A percentile compares a stretch with the other conserved stretches of the same genome.
Conservation (phyloP, 352 stramenopile species). For the Pilasporangium apinafurcum region DNA sequence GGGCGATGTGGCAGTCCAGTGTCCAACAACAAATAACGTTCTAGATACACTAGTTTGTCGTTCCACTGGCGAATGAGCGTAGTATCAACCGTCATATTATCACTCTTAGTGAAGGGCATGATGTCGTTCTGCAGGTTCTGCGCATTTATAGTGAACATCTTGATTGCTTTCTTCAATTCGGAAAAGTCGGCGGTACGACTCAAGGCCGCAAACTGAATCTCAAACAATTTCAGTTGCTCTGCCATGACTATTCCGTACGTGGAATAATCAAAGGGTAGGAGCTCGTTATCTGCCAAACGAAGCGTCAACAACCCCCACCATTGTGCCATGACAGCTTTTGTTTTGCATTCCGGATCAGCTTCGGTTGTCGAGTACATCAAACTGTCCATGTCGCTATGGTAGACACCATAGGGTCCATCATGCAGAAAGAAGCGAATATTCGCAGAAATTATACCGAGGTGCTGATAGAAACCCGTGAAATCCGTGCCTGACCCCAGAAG, state of each 20-base stretch:
- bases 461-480: constrained; percentile 74
- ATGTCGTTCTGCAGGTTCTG: constrained; percentile 16
- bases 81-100: not conserved
- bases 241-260: constrained; percentile 56
- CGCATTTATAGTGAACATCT: constrained; percentile 24
- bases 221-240: constrained; percentile 31
- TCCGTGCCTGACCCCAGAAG: constrained; percentile 54
- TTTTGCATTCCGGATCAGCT: constrained; percentile 48
- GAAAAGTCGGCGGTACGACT: constrained; percentile 19
- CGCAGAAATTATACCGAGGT: constrained; percentile 70
- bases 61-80: constrained; percentile 24
- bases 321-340: constrained; percentile 35
- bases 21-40: constrained; percentile 35
- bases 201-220: constrained; percentile 7
- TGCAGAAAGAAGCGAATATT: constrained; percentile 48
- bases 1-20: constrained; percentile 33
- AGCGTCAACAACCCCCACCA: constrained; percentile 64
- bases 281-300: constrained; percentile 33
- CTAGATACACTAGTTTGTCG: constrained; percentile 37
- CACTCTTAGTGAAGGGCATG: constrained; percentile 1
- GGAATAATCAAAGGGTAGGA: constrained; percentile 71
- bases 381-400: constrained; percentile 86
- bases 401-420: constrained; percentile 49
- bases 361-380: constrained; percentile 56
- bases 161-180: constrained; percentile 27